Percentiles rank a stretch among this genome's conserved stretches.
Conservation (phyloP, 2,329 filamentous ascomycete genomes). For the Aspergillus sp. region DNA sequence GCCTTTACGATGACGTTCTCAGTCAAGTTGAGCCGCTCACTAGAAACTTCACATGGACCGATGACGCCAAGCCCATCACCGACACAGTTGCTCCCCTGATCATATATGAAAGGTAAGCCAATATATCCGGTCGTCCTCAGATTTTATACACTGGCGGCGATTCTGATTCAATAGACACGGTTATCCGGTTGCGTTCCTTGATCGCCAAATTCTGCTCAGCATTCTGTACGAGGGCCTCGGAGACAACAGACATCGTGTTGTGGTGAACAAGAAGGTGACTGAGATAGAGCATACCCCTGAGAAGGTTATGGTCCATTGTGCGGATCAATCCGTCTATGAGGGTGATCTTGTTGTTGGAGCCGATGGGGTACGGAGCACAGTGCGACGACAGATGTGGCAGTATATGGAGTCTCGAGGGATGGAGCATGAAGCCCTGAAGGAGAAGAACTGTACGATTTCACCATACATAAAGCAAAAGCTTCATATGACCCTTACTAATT, state of each 20-base stretch:
- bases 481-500: no score
- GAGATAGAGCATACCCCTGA: background rate
- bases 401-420: background rate
- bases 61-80: background rate
- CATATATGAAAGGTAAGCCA: background rate
- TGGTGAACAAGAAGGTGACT: background rate
- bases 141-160: background rate
- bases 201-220: slow-evolving; percentile 12
- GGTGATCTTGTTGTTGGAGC: background rate
- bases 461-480: no score
- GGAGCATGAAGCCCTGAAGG: background rate
- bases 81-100: background rate
- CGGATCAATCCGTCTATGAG: background rate
- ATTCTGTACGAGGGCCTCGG: slow-evolving; percentile 4
- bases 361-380: background rate
- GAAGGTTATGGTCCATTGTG: background rate
- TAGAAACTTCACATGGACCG: background rate
- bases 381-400: slow-evolving; percentile 2
- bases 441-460: background rate
- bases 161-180: background rate
- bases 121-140: background rate
- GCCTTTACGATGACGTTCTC: background rate
- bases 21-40: slow-evolving; percentile 16
- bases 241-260: background rate
- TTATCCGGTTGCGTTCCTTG: slow-evolving; percentile 12